Evolutionary conservation across 1,284 basidiomycete genomes (phyloP), one percentile per base, ranked within the genome.

Genomic region (Cutaneotrichosporon cyanovorans): DNA sequence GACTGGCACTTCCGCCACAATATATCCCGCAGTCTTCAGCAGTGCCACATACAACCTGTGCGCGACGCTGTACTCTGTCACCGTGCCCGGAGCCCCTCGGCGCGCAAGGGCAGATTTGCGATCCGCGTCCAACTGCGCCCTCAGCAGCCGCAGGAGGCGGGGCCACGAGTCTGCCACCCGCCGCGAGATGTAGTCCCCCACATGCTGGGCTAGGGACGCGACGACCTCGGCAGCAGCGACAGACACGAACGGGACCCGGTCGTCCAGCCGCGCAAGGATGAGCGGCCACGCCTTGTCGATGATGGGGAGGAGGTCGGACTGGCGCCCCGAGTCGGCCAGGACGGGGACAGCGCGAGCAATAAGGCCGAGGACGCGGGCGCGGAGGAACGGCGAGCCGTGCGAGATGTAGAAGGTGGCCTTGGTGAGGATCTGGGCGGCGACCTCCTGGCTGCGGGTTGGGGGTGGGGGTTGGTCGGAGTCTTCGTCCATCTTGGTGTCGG

Each of bases 101-200:
- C 58, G 54, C 5, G 80, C 73, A 16, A 91, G 73, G 0, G 87
- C 85, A 48, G 70, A 84, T 18, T 72, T 67, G 22, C 73, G 61
- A 59, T 91, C 87, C 12, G 75, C 77, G 16, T 64, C 66, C 37
- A 81, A 78, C 20, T 90, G 76, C 21, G 73, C 74, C 3, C 63
- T 66, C 34, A 92, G 69, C 46, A 91, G 74, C 4, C 56, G 62
- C 33, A 73, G 73, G 61, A 92, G 85, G 22, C 77, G 78, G 2
- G 91, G 91, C 89, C 90, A 93, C 15, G 88, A 78, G 55, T 93
- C 86, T 78, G 88, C 83, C 16, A 95, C 78, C 41, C 84, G 76
- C 23, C 80, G 75, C 38, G 78, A 78, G 84, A 95, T 88, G 71
- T 87, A 92, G 42, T 79, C 79, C 14, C 89, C 89, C 18, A 82